Conservation (phyloP, 345 rosid genomes). For the Combretum micranthum region DNA sequence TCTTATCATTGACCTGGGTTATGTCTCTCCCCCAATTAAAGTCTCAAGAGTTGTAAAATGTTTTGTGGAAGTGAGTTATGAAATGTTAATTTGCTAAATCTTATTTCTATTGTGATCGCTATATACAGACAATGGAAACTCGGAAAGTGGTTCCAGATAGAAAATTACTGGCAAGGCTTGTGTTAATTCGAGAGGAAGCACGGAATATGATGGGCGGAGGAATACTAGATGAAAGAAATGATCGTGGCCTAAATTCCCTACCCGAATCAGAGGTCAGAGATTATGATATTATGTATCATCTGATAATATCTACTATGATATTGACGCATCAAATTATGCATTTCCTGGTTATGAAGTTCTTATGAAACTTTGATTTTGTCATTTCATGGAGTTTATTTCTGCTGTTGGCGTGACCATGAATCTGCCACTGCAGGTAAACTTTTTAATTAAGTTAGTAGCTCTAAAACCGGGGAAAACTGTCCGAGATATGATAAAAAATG, state of each 20-base stretch:
- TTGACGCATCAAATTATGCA: background rate
- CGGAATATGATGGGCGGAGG: constrained; percentile 97
- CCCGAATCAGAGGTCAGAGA: constrained; percentile 84
- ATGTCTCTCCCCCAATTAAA: no score
- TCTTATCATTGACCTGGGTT: no score
- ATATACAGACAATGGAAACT: constrained; percentile 79
- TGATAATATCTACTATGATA: background rate
- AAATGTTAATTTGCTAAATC: background rate
- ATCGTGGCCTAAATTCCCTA: constrained; percentile 80
- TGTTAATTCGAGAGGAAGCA: constrained; percentile 91
- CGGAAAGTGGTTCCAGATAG: constrained; percentile 78
- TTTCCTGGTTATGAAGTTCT: background rate
- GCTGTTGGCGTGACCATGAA: background rate
- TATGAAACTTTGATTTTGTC: background rate
- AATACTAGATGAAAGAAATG: constrained; percentile 89
- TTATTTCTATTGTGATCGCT: background rate
- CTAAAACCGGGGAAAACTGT: constrained; percentile 76
- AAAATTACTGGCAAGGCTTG: constrained; percentile 79
- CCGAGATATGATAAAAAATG: constrained; percentile 71
- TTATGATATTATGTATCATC: constrained; percentile 1
- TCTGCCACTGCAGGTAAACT: constrained; percentile 58
- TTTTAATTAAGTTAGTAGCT: constrained; percentile 81
- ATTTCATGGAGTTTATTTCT: no score
- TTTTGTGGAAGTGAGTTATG: background rate
- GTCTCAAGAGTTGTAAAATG: background rate